phyloP scores from a whole-genome alignment of 164 flowering plant genomes.

The Vitis amurensis region DNA sequence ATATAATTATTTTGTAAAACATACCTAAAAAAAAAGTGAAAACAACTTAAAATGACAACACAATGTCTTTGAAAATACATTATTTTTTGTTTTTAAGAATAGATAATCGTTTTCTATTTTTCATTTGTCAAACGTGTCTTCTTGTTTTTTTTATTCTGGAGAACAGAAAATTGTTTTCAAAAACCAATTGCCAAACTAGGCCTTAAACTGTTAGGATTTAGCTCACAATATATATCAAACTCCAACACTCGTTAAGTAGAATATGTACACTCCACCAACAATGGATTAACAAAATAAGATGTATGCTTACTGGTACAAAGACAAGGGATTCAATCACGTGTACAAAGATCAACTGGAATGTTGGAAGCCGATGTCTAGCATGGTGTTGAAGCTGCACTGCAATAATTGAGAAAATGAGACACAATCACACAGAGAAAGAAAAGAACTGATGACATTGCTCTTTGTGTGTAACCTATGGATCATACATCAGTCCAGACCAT shows the following conservation, averaged over 20 bases:
- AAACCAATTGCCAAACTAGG: too few species aligned
- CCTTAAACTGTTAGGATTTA: too few species aligned
- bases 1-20: too few species aligned
- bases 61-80: too few species aligned
- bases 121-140: too few species aligned
- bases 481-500: neutral
- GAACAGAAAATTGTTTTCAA: too few species aligned
- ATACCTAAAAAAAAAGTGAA: too few species aligned
- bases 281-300: conserved; percentile 2
- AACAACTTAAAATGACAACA: too few species aligned
- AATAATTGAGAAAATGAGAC: conserved; percentile 19
- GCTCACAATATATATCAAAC: too few species aligned
- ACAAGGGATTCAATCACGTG: conserved; percentile 99
- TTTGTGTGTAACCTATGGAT: neutral
- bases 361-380: conserved; percentile 94
- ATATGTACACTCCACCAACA: neutral
- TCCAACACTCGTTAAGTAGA: neutral
- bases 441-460: neutral
- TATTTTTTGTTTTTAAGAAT: too few species aligned
- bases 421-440: conserved; percentile 4
- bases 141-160: too few species aligned
- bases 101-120: too few species aligned
- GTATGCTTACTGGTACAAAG: conserved; percentile 83
- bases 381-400: conserved; percentile 99
- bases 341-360: conserved; percentile 94